These are phyloP conservation scores for Lachnellula occidentalis DNA, from an alignment of 2,329 filamentous ascomycete genomes.

Conservation along the genomic window DNA sequence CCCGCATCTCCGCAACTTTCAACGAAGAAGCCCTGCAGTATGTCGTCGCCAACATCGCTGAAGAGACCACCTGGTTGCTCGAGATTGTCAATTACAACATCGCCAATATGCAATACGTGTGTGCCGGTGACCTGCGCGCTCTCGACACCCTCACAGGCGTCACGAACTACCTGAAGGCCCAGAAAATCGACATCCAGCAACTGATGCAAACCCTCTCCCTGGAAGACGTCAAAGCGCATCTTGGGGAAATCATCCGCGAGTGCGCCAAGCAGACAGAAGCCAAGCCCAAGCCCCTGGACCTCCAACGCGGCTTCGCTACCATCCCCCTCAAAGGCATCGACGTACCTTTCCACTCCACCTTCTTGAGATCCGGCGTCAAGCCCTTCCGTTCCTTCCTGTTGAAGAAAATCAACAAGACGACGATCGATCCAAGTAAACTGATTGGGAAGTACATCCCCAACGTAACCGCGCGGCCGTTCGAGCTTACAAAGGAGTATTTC, in stretches of 20 bases:
- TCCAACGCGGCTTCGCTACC: slow-evolving; percentile 93
- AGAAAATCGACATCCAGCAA: slow-evolving; percentile 95
- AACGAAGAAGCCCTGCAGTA: slow-evolving; percentile 96
- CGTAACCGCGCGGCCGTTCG: slow-evolving; percentile 92
- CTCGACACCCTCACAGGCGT: slow-evolving; percentile 61
- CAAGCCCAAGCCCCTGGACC: slow-evolving; percentile 82
- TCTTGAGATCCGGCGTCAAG: slow-evolving; percentile 96
- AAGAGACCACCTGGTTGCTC: slow-evolving; percentile 89
- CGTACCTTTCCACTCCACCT: slow-evolving; percentile 98
- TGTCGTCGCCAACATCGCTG: slow-evolving; percentile 90
- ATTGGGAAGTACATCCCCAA: slow-evolving; percentile 99
- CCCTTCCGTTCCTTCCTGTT: slow-evolving; percentile 97
- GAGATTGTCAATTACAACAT: slow-evolving; percentile 97
- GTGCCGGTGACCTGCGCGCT: slow-evolving; percentile 63
- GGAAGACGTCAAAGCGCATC: slow-evolving; percentile 84
- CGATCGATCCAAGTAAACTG: slow-evolving; percentile 93
- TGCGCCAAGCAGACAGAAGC: slow-evolving; percentile 80
- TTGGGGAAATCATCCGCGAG: slow-evolving; percentile 85
- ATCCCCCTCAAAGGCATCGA: slow-evolving; percentile 97
- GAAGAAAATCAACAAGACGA: slow-evolving; percentile 99
- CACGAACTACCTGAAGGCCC: slow-evolving; percentile 92
- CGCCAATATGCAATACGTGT: slow-evolving; percentile 71
- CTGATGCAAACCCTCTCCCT: slow-evolving; percentile 81
- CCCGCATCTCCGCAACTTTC: slow-evolving; percentile 97
- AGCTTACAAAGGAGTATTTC: slow-evolving; percentile 97